Evolutionary conservation across 2,329 filamentous ascomycete genomes (phyloP), one percentile per base, ranked within the genome.

Genomic region (Colletotrichum tamarilloi): DNA sequence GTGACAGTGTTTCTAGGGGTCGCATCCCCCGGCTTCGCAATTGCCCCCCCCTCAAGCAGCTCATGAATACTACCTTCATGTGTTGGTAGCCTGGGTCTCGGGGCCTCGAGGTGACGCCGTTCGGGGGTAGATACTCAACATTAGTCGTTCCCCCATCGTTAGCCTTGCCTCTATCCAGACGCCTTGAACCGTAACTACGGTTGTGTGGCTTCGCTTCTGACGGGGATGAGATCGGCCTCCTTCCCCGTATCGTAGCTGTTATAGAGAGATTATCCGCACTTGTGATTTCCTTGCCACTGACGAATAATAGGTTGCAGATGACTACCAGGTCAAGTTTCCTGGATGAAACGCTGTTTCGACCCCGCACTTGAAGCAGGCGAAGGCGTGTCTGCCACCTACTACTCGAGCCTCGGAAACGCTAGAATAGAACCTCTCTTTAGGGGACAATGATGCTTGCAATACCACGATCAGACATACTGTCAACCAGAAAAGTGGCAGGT

Each of bases 321-420:
- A 70, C 28, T 53, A 26, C 19, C 32, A 72, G 35, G 42, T 38
- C 30, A n/a, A 52, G 12, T 57, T 42, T 24, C 22, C 35, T 59
- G 53, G 60, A 60, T 49, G 32, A 56, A 49, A 65, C 32, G 66
- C 35, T 57, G 71, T 73, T 73, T 73, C 71, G 72, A 73, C 71
- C 67, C 56, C 67, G 67, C 71, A 73, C 60, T 72, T 62, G 46
- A 62, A 67, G 62, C 38, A 42, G 62, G 49, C 38, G 35, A 66
- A n/a, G 67, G 42, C 49, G 56, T 24, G 42, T 35, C 38, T 19
- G 38, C 38, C 38, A 42, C 38, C 16, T 42, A 42, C 38, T 42
- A 2, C 38, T n/a, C 16, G 49, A 7, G 26, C 16, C 38, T n/a
- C 16, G 49, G 11, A 19, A 46, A 49, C 32, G 26, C 60, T 49